Evolutionary conservation across 495 filamentous ascomycete species (phyloP).

Genomic region (Hypoxylon lenormandii): DNA sequence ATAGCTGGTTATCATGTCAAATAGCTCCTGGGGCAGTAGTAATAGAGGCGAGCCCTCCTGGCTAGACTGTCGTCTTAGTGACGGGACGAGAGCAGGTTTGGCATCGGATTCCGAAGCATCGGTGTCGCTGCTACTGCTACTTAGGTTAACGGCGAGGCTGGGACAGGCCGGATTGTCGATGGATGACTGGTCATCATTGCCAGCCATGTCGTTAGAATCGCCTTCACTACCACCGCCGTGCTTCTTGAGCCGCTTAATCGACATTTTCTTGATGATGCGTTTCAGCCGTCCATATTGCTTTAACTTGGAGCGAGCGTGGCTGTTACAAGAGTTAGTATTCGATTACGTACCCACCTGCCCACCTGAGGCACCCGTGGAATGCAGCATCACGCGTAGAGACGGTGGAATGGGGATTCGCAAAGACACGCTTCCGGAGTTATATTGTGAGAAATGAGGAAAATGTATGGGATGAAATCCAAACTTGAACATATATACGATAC

Average conservation of each 20-base stretch:
- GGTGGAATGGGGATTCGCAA: not conserved
- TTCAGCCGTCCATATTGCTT: constrained; percentile 9
- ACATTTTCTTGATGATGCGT: constrained; percentile 25
- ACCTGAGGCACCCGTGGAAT: not conserved
- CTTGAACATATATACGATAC: no score
- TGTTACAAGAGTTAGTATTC: constrained; percentile 27
- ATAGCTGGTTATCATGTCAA: constrained; percentile 36
- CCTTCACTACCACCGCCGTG: not conserved
- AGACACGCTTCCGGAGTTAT: no score
- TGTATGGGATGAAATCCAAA: no score
- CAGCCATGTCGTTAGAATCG: constrained; percentile 8
- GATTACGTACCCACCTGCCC: not conserved
- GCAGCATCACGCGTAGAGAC: no score
- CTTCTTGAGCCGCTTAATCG: constrained; percentile 19
- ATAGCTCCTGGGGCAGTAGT: constrained; percentile 42
- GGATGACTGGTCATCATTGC: constrained; percentile 21
- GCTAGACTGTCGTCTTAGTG: not conserved
- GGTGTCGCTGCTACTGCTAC: constrained; percentile 15
- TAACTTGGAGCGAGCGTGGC: constrained; percentile 35
- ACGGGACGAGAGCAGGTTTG: not conserved
- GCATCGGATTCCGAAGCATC: not conserved
- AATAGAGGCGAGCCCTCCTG: constrained; percentile 18
- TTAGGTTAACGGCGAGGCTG: constrained; percentile 4
- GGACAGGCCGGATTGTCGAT: not conserved
- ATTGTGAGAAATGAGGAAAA: no score